Base-by-base conservation (phyloP, 192 early-diverging fungal species). In the Rhizophagus prolifer region DNA sequence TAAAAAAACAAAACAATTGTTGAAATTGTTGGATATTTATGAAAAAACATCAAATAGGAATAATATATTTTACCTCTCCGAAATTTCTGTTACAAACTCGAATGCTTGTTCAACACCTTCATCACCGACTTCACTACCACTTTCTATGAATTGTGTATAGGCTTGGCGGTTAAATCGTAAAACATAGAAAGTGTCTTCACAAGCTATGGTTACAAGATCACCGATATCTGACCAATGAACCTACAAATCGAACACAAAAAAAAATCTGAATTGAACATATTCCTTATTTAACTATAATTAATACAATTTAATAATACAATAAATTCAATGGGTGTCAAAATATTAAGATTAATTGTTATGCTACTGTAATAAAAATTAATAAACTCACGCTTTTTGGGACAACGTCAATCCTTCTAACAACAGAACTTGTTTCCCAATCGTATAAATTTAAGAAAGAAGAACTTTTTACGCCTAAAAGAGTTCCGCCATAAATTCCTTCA, bases 101-200 rank as follows among this genome's bases (percentile, higher is more conserved):
- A 99, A 85, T 1, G 97, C 98, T 61, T 94, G 94, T 79, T 99
- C 98, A 25, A 97, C 92, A 41, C 98, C 98, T 82, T 98, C 97
- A 78, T 98, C 96, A 38, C 89, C 87, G 26, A 92, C 87, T 31
- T 84, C 77, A 31, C 88, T 91, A 69, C 92, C 92, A 65, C 87
- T 84, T 74, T 90, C 87, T 44, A 93, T 80, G 76, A 88, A 89
- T 74, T 92, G 88, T 61, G 88, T 79, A 80, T 94, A 98, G 0
- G 95, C 93, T 12, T 89, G 84, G n/a, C 95, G 89, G 81, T 94
- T 94, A 89, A 92, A 98, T 50, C 94, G 92, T n/a, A 99, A 87
- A 26, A 99, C 90, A 84, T 96, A 99, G 74, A 95, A 96, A 47
- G 90, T 90, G 71, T 98, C 97, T 23, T 98, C 95, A 74, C 95